Base-by-base conservation (phyloP, 148 eudicot species). In the Beta vulgaris region DNA sequence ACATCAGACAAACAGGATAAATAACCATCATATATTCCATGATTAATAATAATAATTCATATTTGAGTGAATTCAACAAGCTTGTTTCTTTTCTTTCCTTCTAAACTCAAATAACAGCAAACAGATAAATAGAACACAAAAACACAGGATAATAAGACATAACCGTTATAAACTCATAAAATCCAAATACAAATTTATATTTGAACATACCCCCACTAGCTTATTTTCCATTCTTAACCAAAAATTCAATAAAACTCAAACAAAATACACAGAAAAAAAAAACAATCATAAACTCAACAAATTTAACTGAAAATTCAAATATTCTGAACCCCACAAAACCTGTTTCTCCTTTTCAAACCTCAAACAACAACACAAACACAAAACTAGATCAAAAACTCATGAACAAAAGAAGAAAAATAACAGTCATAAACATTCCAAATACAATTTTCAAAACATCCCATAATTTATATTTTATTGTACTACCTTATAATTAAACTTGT, bases 401-500 rank as follows among this genome's bases (percentile, higher is more conserved):
- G n/a, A 35, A 63, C 40, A 18, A 61, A 31, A 63, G 15, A 63
- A 3, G 1, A 21, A 23, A 36, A 36, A 21, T 39, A 66, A 25
- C 31, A 62, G 18, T 13, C 48, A 66, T 10, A 23, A 37, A 66
- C 65, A 37, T 25, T 23, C 43, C 29, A 37, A 1, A 1, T 3
- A 28, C 4, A 15, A 72, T 28, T 10, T 2, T 15, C 31, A 16
- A 72, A 62, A 57, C 32, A 40, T 42, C 35, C 3, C 54, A 72
- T 9, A 72, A 51, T 49, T 25, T 31, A 23, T 29, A 19, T 34
- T 19, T 21, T 60, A 49, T 32, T 15, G 3, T 46, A n/a, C 60
- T 68, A 90, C 93, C 92, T 91, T 91, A 73, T 85, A 86, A 73
- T 86, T 85, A 73, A 84, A 91, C 81, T 86, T 94, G 80, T 89